Evolutionary conservation across 2,329 filamentous ascomycete species (phyloP).

Genomic region (Ophiostoma ulmi): DNA sequence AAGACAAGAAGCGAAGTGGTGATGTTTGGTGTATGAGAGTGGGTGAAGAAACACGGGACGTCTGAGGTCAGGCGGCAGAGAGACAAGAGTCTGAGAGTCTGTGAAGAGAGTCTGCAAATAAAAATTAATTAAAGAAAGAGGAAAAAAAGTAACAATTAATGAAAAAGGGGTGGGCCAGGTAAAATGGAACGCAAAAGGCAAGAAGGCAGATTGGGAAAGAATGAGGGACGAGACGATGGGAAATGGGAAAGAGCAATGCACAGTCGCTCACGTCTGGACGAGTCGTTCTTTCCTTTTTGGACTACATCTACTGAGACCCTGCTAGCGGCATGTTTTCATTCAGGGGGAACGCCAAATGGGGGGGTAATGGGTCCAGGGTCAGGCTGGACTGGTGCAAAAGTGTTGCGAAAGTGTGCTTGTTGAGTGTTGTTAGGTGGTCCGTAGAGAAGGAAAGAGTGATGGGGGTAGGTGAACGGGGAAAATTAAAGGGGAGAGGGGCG

Average conservation of each 20-base stretch:
- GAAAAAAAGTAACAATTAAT: constrained; percentile 1
- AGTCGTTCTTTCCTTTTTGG: constrained; percentile 20
- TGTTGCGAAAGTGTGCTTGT: constrained; percentile 7
- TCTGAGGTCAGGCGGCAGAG: not conserved
- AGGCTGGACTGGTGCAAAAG: constrained; percentile 8
- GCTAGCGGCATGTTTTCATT: constrained; percentile 22
- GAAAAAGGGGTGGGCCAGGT: constrained; percentile 21
- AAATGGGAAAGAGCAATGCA: constrained; percentile 21
- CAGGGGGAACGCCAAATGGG: constrained; percentile 22
- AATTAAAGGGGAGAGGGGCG: constrained; percentile 24
- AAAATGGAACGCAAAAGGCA: constrained; percentile 16
- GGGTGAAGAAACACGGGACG: constrained; percentile 9
- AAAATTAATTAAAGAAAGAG: not conserved
- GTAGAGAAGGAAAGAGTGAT: constrained; percentile 19
- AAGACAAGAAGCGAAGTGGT: constrained; percentile 17
- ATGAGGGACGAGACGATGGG: constrained; percentile 19
- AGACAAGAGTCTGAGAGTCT: not conserved
- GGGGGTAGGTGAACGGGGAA: not conserved
- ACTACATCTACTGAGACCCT: constrained; percentile 15
- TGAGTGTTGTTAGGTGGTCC: not conserved
- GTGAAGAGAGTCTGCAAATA: not conserved
- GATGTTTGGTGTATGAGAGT: constrained; percentile 13
- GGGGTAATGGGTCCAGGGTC: constrained; percentile 18
- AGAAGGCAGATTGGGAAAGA: constrained; percentile 11
- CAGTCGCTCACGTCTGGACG: constrained; percentile 14